Base-by-base conservation (phyloP, 2,329 filamentous ascomycete species). In the Fusarium subglutinans region DNA sequence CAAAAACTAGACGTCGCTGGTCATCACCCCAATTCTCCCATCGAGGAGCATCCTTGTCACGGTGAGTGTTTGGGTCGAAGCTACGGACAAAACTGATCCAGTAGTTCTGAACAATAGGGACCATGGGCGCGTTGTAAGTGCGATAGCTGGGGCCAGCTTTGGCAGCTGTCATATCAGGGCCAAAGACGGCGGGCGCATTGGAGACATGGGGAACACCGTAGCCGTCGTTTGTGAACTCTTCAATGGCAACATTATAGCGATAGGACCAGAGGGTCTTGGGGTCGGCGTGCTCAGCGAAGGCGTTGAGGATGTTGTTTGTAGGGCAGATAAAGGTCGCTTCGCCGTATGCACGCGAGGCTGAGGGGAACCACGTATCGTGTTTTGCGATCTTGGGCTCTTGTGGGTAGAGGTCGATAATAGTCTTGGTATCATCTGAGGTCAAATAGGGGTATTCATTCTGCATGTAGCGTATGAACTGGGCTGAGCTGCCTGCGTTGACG, bases 181-280 rank as follows among this genome's bases (percentile, higher is more conserved):
- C 87, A 72, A 88, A 87, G 41, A 89, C 80, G 64, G 87, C 87
- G 30, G 83, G 82, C 20, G 80, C 79, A 48, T 88, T 86, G 66
- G 84, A 85, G 20, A 86, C 80, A 77, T 89, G 87, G 35, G 84
- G 85, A 8, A 87, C 85, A 26, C 87, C 87, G 6, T 84, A 66
- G 2, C 87, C 87, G 2, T 63, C 38, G 11, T 80, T 80, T 1
- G 73, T 58, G 72, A 82, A 80, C 22, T 76, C 68, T 4, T 75
- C 64, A 77, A 87, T 86, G 43, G 77, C 76, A 28, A 89, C 85
- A 79, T 87, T 84, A 81, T 85, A 89, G 44, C 84, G 84, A 79
- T 89, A 89, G 33, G 82, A 81, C 82, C 85, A 89, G 22, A 83
- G 73, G 47, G 57, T 66, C 12, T 76, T 57, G n/a, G 68, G 56